phyloP scores from a whole-genome alignment of 1,139 yeast species.

The Diutina siamensis region DNA sequence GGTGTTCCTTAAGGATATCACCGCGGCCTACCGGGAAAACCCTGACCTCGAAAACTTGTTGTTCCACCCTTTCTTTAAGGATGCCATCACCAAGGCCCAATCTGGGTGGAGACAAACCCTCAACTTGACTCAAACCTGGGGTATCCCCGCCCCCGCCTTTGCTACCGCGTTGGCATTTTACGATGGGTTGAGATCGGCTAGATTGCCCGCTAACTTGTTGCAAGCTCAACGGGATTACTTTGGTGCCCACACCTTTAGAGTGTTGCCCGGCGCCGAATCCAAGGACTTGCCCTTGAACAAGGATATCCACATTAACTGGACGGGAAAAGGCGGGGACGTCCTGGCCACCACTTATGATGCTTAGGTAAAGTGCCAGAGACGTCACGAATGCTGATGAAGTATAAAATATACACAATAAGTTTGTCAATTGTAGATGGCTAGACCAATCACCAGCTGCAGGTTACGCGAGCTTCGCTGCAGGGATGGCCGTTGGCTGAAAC shows the following conservation, averaged over 20 bases:
- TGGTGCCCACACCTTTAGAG: slow-evolving; percentile 98
- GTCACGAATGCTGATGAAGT: not conserved
- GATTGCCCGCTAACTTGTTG: slow-evolving; percentile 92
- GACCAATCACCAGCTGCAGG: no score
- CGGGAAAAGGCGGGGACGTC: slow-evolving; percentile 97
- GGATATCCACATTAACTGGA: slow-evolving; percentile 97
- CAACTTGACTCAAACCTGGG: slow-evolving; percentile 66
- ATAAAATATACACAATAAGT: no score
- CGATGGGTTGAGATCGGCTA: slow-evolving; percentile 96
- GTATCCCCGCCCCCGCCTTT: slow-evolving; percentile 97
- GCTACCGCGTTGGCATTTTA: slow-evolving; percentile 94
- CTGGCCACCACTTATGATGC: slow-evolving; percentile 93
- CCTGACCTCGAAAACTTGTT: slow-evolving; percentile 91
- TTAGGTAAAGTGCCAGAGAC: slow-evolving; percentile 22
- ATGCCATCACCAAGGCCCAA: slow-evolving; percentile 91
- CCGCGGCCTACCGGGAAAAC: slow-evolving; percentile 88
- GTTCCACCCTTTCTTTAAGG: slow-evolving; percentile 88
- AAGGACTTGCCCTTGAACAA: slow-evolving; percentile 65
- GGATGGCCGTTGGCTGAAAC: no score
- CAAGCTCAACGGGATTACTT: slow-evolving; percentile 99
- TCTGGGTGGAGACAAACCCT: slow-evolving; percentile 88
- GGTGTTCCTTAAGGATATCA: slow-evolving; percentile 93
- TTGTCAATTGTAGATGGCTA: no score
- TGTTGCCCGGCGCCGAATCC: slow-evolving; percentile 76
- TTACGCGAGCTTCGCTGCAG: no score